Base-by-base conservation (phyloP, 2,329 filamentous ascomycete genomes). In the Fusarium robinianum region DNA sequence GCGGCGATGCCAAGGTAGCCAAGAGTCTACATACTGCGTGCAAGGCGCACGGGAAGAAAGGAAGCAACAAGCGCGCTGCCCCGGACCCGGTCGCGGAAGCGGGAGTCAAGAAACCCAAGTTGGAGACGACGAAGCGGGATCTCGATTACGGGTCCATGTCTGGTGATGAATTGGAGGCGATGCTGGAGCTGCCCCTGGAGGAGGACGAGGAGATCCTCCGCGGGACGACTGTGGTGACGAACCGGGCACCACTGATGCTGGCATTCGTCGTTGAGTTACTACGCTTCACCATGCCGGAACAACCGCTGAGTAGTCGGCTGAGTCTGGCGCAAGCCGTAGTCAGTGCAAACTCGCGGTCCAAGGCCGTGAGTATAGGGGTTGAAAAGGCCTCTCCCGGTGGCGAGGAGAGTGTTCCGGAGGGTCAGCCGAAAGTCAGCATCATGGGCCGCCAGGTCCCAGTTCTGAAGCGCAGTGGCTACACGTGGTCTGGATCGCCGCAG, bases 251-350 rank as follows among this genome's bases (percentile, higher is more conserved):
- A 1, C 71, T 95, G 2, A 83, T 95, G 2, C 75, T 95, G 5
- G 89, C 89, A 0, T 95, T 95, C 66, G 83, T 86, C 1, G 79
- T 90, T 10, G 80, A 83, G 47, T 64, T 92, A 34, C 65, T 95
- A 32, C 84, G 87, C 31, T 84, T 86, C 62, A 95, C 88, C 0
- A 92, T 91, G 85, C 87, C 90, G 0, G 84, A 88, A 55, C 90
- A 96, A 63, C 90, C 90, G 3, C 75, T 85, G 3, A 94, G 88
- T n/a, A 92, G 88, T 63, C 77, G 88, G 32, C 71, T 95, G 14
- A 95, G 89, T 62, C 72, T 96, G 14, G 88, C 85, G 0, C 90
- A 95, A 66, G 89, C 88, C 1, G 84, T 94, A 2, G 87, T 95
- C 11, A 91, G 88, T 63, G 83, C 83, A 18, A 94, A 92, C 62